phyloP scores from a whole-genome alignment of 441 rosid species.

The Populus hybrid region DNA sequence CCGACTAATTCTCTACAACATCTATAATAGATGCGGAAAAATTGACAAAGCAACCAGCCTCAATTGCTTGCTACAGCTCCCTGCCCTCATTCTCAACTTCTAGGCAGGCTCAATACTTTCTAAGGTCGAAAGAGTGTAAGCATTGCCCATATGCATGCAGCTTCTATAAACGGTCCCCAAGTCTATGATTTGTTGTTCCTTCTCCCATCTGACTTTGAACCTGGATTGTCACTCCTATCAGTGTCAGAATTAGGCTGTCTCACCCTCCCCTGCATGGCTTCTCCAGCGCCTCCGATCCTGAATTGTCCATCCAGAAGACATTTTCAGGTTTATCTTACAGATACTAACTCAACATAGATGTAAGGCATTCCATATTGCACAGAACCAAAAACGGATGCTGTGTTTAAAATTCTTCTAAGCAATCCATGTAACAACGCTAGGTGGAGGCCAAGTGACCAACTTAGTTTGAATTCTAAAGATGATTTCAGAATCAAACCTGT shows the following conservation, averaged over 20 bases:
- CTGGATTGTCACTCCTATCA: conserved; percentile 45
- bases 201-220: conserved; percentile 27
- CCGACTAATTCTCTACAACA: conserved; percentile 19
- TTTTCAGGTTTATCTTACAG: background rate
- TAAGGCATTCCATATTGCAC: background rate
- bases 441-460: background rate
- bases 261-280: conserved; percentile 54
- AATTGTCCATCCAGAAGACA: conserved; percentile 9
- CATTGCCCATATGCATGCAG: conserved; percentile 8
- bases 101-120: background rate
- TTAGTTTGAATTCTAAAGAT: background rate
- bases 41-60: conserved; percentile 4
- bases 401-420: background rate
- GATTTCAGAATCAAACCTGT: conserved; percentile 53
- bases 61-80: conserved; percentile 8
- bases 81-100: background rate
- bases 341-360: background rate
- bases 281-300: conserved; percentile 78
- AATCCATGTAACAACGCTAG: background rate
- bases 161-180: conserved; percentile 14
- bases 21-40: conserved; percentile 1
- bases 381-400: background rate
- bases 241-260: conserved; percentile 41
- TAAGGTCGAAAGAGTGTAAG: conserved; percentile 21
- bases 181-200: conserved; percentile 22